Evolutionary conservation across 2,329 filamentous ascomycete species (phyloP).

Genomic region (Dothistroma septosporum): DNA sequence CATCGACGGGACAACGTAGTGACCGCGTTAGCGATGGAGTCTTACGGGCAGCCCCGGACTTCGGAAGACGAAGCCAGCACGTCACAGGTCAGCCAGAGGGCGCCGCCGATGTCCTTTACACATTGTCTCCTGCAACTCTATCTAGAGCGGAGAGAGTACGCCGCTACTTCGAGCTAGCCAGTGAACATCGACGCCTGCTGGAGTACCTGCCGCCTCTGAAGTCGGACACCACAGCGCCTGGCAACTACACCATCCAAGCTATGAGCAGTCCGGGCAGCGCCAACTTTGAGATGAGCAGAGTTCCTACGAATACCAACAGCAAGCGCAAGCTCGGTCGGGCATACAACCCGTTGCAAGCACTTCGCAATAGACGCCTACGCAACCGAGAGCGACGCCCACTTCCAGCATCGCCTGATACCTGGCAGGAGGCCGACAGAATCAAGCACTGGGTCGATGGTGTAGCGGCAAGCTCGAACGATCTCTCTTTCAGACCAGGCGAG

Average conservation of each 20-base stretch:
- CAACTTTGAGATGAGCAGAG: conserved; percentile 38
- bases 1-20: conserved; percentile 37
- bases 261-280: conserved; percentile 41
- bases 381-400: conserved; percentile 71
- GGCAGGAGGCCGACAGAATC: conserved; percentile 68
- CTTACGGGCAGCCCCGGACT: conserved; percentile 6
- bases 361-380: conserved; percentile 83
- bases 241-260: conserved; percentile 39
- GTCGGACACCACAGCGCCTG: conserved; percentile 39
- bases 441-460: conserved; percentile 73
- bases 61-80: conserved; percentile 11
- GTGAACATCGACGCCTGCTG: conserved; percentile 78
- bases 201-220: conserved; percentile 72
- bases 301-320: conserved; percentile 36
- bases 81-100: conserved; percentile 7
- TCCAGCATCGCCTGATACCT: conserved; percentile 70
- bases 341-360: conserved; percentile 90
- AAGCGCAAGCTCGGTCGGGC: conserved; percentile 56
- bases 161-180: conserved; percentile 77
- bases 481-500: conserved; percentile 37
- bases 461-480: conserved; percentile 43
- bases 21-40: conserved; percentile 13
- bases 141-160: conserved; percentile 80
- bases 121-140: conserved; percentile 75
- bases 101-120: conserved; percentile 49